Base-by-base conservation (phyloP, 257 asterid species). In the Solanum dulcamara region DNA sequence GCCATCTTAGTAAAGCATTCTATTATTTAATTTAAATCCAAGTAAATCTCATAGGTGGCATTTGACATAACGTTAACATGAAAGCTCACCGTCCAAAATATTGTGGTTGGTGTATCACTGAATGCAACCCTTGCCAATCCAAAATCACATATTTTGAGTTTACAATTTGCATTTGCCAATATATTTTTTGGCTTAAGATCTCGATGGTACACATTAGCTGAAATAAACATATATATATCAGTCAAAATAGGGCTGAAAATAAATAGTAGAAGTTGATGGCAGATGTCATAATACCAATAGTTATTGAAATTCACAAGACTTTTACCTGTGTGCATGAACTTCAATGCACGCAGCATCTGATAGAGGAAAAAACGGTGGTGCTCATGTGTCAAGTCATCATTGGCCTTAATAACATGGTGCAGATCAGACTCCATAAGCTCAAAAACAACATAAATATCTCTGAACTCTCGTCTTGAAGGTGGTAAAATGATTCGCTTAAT, bases 351-450 rank as follows among this genome's bases (percentile, higher is more conserved):
- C 13, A 95, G 87, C 99, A 95, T 94, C 88, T 95, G 99, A 87
- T 95, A 95, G 53, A 95, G 94, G 87, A 95, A 95, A 89, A 95
- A 95, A 0, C 98, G 95, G 74, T 95, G 96, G 87, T 95, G 98
- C 87, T 95, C 98, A 22, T 89, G 93, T 28, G 98, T 95, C 94
- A 95, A 90, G 86, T 95, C 98, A 84, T 93, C 98, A 87, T 95
- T 95, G 86, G 98, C 98, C 91, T 95, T 95, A 83, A 95, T 92
- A 85, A 95, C 98, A 90, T 95, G 98, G 87, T 95, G 98, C 84
- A 95, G 98, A 89, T 95, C 98, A 17, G 98, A 95, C 87, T 95
- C 98, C 98, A 95, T 95, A 68, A 95, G 98, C 94, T 95, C 98
- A 70, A 95, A 95, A 80, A 95, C 98, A 74, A 95, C 98, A 87